Evolutionary conservation across 1,284 basidiomycete species (phyloP).

Genomic region (Phlebopus sp.): DNA sequence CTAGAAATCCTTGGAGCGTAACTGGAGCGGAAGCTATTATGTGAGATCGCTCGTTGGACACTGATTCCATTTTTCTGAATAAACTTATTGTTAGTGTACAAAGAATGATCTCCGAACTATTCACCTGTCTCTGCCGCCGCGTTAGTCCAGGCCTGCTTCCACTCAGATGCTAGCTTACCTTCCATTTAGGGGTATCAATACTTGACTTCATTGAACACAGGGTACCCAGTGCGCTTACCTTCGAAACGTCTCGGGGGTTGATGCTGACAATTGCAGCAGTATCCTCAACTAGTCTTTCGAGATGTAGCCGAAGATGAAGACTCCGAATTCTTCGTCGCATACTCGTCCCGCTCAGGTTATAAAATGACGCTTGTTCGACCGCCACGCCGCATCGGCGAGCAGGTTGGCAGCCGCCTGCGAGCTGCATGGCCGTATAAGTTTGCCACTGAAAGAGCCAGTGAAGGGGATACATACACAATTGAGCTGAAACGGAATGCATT

Average conservation of each 20-base stretch:
- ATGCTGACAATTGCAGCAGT: conserved; percentile 30
- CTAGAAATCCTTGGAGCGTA: conserved; percentile 44
- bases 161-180: not conserved
- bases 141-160: conserved; percentile 25
- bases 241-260: not conserved
- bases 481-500: conserved; percentile 41
- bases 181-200: conserved; percentile 47
- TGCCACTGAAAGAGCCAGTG: conserved; percentile 43
- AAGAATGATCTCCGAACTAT: conserved; percentile 42
- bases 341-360: conserved; percentile 54
- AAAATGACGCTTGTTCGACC: conserved; percentile 59
- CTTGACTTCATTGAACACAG: conserved; percentile 57
- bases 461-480: conserved; percentile 50
- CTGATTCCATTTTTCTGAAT: not conserved
- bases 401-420: conserved; percentile 46
- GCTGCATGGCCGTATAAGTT: conserved; percentile 49
- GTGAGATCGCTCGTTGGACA: conserved; percentile 28
- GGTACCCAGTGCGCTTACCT: conserved; percentile 43
- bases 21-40: conserved; percentile 40
- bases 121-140: conserved; percentile 37
- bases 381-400: conserved; percentile 47
- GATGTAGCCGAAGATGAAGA: conserved; percentile 44
- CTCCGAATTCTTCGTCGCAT: conserved; percentile 58
- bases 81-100: conserved; percentile 38
- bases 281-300: conserved; percentile 61